phyloP scores from a whole-genome alignment of 2,329 filamentous ascomycete species.

The Alternaria triticina region DNA sequence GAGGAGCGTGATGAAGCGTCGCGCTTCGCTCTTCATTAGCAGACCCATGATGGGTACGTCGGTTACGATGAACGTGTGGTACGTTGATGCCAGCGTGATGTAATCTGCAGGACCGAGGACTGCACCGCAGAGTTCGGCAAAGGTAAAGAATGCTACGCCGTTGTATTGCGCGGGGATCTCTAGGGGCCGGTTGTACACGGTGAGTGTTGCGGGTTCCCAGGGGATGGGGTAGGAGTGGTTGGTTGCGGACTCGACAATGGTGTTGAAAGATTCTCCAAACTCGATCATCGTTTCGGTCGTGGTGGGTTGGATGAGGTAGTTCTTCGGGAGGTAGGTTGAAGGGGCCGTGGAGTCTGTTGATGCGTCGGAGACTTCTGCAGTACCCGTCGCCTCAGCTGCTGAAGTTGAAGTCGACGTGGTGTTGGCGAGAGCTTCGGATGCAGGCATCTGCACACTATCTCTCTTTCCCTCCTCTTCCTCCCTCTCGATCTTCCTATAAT shows the following conservation, averaged over 20 bases:
- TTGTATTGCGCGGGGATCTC: conserved; percentile 63
- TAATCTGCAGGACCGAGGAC: conserved; percentile 80
- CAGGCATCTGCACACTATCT: conserved; percentile 3
- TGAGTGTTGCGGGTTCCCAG: conserved; percentile 56
- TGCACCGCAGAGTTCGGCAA: conserved; percentile 68
- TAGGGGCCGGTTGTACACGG: conserved; percentile 69
- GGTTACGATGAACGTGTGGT: conserved; percentile 78
- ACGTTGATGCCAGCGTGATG: conserved; percentile 79
- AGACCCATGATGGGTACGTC: conserved; percentile 71
- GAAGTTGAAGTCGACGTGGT: neutral
- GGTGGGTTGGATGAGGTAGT: conserved; percentile 43
- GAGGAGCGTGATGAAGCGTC: conserved; percentile 79
- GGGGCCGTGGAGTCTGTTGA: neutral
- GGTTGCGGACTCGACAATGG: conserved; percentile 28
- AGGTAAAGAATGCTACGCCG: conserved; percentile 70
- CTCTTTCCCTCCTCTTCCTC: conserved; percentile 18
- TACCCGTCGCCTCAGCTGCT: neutral
- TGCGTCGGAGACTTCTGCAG: neutral
- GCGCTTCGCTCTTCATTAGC: conserved; percentile 78
- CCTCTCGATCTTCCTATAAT: conserved; percentile 65
- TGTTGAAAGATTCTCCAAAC: conserved; percentile 30
- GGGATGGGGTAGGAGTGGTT: conserved; percentile 43
- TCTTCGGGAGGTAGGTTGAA: conserved; percentile 32
- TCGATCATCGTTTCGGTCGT: conserved; percentile 24
- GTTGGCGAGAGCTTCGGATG: neutral